Evolutionary conservation across 768 basidiomycete species (phyloP), one percentile per base, ranked within the genome.

Genomic region (Lanmaoa pseudosensibilis): DNA sequence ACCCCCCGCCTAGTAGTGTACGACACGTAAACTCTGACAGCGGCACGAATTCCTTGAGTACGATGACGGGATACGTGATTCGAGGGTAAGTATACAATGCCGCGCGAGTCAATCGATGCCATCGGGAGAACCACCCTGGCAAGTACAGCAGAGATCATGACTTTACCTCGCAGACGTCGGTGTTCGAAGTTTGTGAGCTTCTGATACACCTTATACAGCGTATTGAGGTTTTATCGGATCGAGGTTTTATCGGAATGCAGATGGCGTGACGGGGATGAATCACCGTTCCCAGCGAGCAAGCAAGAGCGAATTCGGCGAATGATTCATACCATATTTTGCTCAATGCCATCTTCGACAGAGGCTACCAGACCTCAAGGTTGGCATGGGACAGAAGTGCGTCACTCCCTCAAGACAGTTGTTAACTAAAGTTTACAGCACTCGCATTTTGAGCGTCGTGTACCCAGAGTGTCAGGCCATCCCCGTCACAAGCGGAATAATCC

Each of bases 1-100:
- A 54, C 55, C 33, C 46, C 52, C 45, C 32, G 46, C 30, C 39
- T 54, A 44, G 43, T 46, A 27, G 52, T 44, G 40, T 33, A 16
- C 37, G 54, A 69, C 60, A 70, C 69, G 70, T 70, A 70, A 70
- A 64, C 10, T 25, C 19, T 70, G 69, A 71, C 69, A 65, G 66
- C 61, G 60, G 64, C 60, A 64, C 41, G 50, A 54, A 50, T 65
- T 68, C 60, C 59, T 44, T 32, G 50, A 56, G 48, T 55, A 44
- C 46, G 53, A 49, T 60, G 53, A 45, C 56, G 56, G 52, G 63
- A 51, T 38, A 46, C 38, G 38, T 56, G 69, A 72, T 70, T 70
- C 66, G 63, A 69, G 69, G 68, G 68, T 69, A 57, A 54, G 55
- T 16, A 33, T 40, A 52, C 52, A 44, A 55, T 56, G 49, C 60